Evolutionary conservation across 2,329 filamentous ascomycete species (phyloP).

Genomic region (Cryoendolithus antarcticus): DNA sequence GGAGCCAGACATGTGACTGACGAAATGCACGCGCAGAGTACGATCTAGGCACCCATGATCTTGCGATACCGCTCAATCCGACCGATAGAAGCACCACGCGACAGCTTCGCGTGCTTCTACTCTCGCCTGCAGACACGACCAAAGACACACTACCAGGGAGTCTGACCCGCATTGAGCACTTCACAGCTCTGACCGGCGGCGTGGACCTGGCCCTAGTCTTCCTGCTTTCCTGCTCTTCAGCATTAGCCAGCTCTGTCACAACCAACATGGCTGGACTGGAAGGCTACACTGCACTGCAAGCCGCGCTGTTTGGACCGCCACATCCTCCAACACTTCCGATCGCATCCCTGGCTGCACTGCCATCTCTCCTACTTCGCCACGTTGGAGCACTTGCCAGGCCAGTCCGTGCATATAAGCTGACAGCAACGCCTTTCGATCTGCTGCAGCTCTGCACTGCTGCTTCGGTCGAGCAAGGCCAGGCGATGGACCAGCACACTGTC

Average conservation of each 20-base stretch:
- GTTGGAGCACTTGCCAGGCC: slow-evolving; percentile 2
- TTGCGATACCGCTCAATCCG: slow-evolving; percentile 18
- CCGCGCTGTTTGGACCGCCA: slow-evolving; percentile 11
- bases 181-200: slow-evolving; percentile 18
- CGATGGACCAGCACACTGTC: slow-evolving; percentile 13
- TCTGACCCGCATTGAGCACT: slow-evolving; percentile 20
- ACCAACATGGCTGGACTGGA: slow-evolving; percentile 7
- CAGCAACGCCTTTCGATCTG: slow-evolving; percentile 11
- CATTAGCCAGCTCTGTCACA: neutral
- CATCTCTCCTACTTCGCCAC: slow-evolving; percentile 9
- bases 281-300: slow-evolving; percentile 18
- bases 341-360: slow-evolving; percentile 10
- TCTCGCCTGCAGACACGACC: slow-evolving; percentile 16
- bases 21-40: slow-evolving; percentile 14
- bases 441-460: slow-evolving; percentile 15
- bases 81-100: slow-evolving; percentile 4
- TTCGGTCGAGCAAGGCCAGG: slow-evolving; percentile 4
- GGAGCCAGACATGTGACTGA: neutral
- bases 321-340: slow-evolving; percentile 18
- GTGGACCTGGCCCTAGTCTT: slow-evolving; percentile 21
- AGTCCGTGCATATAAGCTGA: neutral
- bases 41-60: slow-evolving; percentile 24
- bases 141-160: slow-evolving; percentile 11
- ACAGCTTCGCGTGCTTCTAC: slow-evolving; percentile 20
- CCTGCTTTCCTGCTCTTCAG: slow-evolving; percentile 12